Percentiles rank a stretch among this genome's conserved stretches.
These are phyloP conservation scores for Periglandula ipomoeae DNA, from an alignment of 2,329 filamentous ascomycete species.

Conservation along the genomic window DNA sequence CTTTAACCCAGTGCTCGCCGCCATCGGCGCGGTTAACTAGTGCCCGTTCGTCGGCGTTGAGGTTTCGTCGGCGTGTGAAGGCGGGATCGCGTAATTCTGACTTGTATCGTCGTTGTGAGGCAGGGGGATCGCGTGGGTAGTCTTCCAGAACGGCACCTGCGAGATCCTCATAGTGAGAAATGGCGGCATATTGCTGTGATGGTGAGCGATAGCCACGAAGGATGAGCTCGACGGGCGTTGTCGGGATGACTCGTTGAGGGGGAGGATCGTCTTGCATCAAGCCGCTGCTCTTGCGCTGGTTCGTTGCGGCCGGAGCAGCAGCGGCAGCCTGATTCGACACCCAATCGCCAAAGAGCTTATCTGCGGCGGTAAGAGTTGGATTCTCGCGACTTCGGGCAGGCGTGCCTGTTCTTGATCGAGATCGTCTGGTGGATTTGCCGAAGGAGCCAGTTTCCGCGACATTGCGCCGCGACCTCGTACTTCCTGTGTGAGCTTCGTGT, in stretches of 20 bases:
- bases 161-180: slow-evolving; percentile 80
- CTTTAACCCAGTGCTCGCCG: slow-evolving; percentile 86
- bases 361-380: slow-evolving; percentile 51
- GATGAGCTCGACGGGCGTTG: slow-evolving; percentile 62
- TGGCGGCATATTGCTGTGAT: slow-evolving; percentile 71
- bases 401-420: slow-evolving; percentile 52
- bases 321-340: slow-evolving; percentile 38
- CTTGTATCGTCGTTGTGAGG: slow-evolving; percentile 60
- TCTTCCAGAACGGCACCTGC: slow-evolving; percentile 87
- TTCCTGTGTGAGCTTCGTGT: slow-evolving; percentile 41
- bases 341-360: slow-evolving; percentile 53
- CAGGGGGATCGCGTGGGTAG: slow-evolving; percentile 77
- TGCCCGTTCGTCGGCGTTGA: slow-evolving; percentile 63
- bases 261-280: slow-evolving; percentile 31
- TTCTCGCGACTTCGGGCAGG: slow-evolving; percentile 48
- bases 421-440: slow-evolving; percentile 56
- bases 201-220: slow-evolving; percentile 67
- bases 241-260: slow-evolving; percentile 24
- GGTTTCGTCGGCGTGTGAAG: slow-evolving; percentile 52
- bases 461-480: slow-evolving; percentile 40
- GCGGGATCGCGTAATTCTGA: slow-evolving; percentile 65
- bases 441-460: slow-evolving; percentile 56
- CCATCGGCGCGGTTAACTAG: slow-evolving; percentile 76
- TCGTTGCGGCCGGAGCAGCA: slow-evolving; percentile 15
- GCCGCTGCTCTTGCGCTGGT: slow-evolving; percentile 27